Conservation (phyloP, 2,329 filamentous ascomycete species). For the Domatiomyces catenatus region DNA sequence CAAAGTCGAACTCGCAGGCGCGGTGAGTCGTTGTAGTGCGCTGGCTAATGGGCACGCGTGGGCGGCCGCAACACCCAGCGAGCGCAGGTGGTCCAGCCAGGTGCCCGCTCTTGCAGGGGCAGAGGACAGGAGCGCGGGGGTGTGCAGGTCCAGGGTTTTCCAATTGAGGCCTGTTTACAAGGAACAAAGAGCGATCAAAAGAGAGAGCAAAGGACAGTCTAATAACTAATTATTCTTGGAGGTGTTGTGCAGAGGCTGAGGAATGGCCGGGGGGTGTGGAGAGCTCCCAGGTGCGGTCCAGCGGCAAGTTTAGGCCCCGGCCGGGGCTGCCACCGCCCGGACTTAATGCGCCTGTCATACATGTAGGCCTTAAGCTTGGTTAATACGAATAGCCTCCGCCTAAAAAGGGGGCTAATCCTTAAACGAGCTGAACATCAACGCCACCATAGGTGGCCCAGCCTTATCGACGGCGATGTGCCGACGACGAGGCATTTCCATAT, state of each 20-base stretch:
- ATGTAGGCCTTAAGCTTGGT: too few relatives aligned
- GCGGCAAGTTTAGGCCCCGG: background rate
- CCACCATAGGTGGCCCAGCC: too few relatives aligned
- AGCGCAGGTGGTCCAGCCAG: background rate
- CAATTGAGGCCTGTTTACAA: background rate
- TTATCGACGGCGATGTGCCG: too few relatives aligned
- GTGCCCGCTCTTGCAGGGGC: background rate
- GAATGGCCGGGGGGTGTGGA: background rate
- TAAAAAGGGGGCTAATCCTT: too few relatives aligned
- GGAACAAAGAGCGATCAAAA: background rate
- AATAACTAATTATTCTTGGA: background rate
- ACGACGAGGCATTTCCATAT: too few relatives aligned
- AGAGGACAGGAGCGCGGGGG: background rate
- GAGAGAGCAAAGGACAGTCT: background rate
- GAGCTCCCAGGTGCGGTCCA: too few relatives aligned
- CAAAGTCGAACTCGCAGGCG: background rate
- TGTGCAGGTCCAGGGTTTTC: background rate
- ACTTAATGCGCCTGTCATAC: background rate
- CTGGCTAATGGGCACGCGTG: background rate
- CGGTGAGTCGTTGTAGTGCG: background rate
- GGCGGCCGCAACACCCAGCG: background rate
- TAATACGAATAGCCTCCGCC: too few relatives aligned
- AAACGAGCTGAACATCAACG: too few relatives aligned
- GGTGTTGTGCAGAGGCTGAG: slow-evolving; percentile 1
- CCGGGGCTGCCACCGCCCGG: too few relatives aligned